phyloP scores from a whole-genome alignment of 352 stramenopile genomes.

The Globisporangium acanthophoron region DNA sequence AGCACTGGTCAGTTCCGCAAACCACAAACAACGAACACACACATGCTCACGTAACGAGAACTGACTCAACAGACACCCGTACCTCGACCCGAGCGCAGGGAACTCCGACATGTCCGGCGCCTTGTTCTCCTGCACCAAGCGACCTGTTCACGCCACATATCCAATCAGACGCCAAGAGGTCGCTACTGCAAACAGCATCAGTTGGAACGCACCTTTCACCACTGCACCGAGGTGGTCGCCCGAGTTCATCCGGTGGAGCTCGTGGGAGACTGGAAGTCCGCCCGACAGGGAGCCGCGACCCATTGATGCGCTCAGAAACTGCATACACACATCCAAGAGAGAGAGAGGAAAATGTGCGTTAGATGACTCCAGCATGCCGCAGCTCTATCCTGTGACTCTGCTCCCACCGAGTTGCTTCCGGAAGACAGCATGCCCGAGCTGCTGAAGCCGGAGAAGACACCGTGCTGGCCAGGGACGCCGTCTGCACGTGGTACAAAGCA shows the following conservation, averaged over 20 bases:
- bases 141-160: constrained; percentile 21
- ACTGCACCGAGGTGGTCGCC: constrained; percentile 22
- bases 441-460: constrained; percentile 41
- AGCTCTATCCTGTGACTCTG: not conserved
- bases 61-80: not conserved
- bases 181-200: not conserved
- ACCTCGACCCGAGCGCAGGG: constrained; percentile 63
- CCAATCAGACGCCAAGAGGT: not conserved
- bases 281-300: constrained; percentile 20
- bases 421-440: constrained; percentile 34
- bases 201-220: constrained; percentile 20
- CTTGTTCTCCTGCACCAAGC: constrained; percentile 64
- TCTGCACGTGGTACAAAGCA: constrained; percentile 1
- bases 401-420: constrained; percentile 34
- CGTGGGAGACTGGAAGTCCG: constrained; percentile 28
- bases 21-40: no score
- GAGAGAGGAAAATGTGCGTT: not conserved
- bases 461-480: constrained; percentile 9
- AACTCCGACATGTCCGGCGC: constrained; percentile 84
- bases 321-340: not conserved
- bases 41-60: no score
- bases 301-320: constrained; percentile 54
- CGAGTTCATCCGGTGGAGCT: constrained; percentile 64
- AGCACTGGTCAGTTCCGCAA: not conserved
- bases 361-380: not conserved